Evolutionary conservation across 169 alveolate species (phyloP).

Genomic region (Eimeria praecox): DNA sequence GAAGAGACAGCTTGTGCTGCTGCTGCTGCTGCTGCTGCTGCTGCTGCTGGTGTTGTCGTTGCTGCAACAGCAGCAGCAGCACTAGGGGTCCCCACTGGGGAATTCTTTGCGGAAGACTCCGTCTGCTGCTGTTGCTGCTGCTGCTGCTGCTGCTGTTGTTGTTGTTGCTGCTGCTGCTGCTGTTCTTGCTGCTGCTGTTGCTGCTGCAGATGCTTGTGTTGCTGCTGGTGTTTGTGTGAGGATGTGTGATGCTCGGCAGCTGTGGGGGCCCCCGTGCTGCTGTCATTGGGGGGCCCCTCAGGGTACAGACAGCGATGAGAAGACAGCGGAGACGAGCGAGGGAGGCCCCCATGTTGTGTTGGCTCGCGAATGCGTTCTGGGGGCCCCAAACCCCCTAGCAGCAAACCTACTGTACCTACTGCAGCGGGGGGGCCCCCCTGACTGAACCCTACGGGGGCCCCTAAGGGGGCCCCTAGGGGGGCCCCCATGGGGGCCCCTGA

Average conservation of each 20-base stretch:
- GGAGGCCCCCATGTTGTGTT: conserved; percentile 34
- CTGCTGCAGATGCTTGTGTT: not conserved
- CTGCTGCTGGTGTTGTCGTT: not conserved
- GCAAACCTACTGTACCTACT: not conserved
- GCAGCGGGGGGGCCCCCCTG: not conserved
- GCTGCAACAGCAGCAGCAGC: not conserved
- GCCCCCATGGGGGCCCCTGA: not conserved
- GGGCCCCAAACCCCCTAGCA: not conserved
- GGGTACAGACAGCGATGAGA: not conserved
- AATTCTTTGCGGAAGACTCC: not conserved
- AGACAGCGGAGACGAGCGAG: not conserved
- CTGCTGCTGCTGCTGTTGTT: conserved; percentile 43
- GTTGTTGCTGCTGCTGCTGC: conserved; percentile 28
- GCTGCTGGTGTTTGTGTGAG: not conserved
- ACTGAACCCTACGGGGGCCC: not conserved
- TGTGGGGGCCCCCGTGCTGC: too few relatives aligned
- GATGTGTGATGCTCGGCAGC: too few relatives aligned
- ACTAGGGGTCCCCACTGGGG: not conserved
- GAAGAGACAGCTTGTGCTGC: not conserved
- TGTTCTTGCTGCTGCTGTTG: not conserved
- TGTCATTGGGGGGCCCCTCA: conserved; percentile 23
- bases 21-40: not conserved
- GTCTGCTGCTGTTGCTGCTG: not conserved
- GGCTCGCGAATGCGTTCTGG: not conserved
- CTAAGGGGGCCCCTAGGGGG: conserved; percentile 9